Base-by-base conservation (phyloP, 129 eudicot species). In the Smallanthus sonchifolius region DNA sequence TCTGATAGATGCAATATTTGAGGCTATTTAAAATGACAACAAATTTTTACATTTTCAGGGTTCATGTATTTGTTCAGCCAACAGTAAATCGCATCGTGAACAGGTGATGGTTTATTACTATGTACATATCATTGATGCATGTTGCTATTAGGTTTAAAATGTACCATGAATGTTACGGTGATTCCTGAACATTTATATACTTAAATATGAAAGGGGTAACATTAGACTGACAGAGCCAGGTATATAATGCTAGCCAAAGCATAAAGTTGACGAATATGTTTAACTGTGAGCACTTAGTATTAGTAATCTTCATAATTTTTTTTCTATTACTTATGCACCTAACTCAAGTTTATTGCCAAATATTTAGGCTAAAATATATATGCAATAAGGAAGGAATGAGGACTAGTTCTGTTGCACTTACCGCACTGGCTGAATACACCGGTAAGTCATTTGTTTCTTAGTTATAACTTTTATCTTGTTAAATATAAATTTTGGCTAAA, bases 341-440 rank as follows among this genome's bases (percentile, higher is more conserved):
- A 71, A 78, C 30, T 16, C n/a, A 14, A 51, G 52, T 70, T 48
- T 77, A 39, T 28, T 64, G 20, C 15, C 30, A 36, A 45, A 17
- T 63, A 55, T 79, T 72, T 74, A 93, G 98, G 89, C 94, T 93
- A 47, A 93, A 90, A 74, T 90, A 83, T 77, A 90, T 93, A 77
- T 93, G 98, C 74, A 88, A 78, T 68, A 88, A 82, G 82, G 98
- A 93, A 84, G 87, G 91, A 72, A 80, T 88, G 86, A 86, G 85
- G 84, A 79, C 96, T n/a, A 88, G 86, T 78, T 93, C 98, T 67
- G 74, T 90, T 48, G 91, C 97, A 72, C 91, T 93, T 48, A 77
- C 97, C 69, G 92, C 95, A 56, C 84, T 93, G 65, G 97, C 98
- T 35, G 92, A 86, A 80, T 88, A 88, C 82, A 90, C 98, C 2